phyloP scores from a whole-genome alignment of 306 rosid genomes.

The Quercus dentata region DNA sequence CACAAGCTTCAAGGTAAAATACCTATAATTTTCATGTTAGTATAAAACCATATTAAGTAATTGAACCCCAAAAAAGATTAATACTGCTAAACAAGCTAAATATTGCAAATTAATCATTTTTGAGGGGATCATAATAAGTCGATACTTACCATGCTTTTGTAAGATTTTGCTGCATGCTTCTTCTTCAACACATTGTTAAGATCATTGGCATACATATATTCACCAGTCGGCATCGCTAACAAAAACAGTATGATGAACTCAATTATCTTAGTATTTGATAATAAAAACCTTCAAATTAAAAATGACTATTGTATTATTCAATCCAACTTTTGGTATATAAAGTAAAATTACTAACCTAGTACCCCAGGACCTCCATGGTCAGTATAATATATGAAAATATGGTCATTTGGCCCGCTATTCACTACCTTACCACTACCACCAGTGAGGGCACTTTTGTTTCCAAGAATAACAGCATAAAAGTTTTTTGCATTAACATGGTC shows the following conservation, averaged over 20 bases:
- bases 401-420: slow-evolving; percentile 51
- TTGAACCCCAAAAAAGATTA: not conserved
- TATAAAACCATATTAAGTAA: not conserved
- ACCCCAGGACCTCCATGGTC: slow-evolving; percentile 57
- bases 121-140: not conserved
- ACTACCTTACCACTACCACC: slow-evolving; percentile 80
- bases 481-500: slow-evolving; percentile 8
- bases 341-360: slow-evolving; percentile 31
- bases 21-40: not conserved
- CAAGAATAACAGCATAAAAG: slow-evolving; percentile 55
- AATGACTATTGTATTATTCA: not conserved
- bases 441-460: slow-evolving; percentile 37
- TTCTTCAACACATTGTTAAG: slow-evolving; percentile 40
- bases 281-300: not conserved
- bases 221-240: slow-evolving; percentile 42
- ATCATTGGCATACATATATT: slow-evolving; percentile 22
- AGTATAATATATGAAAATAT: slow-evolving; percentile 52
- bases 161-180: slow-evolving; percentile 45
- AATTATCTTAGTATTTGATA: not conserved
- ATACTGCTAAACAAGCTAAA: not conserved
- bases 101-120: not conserved
- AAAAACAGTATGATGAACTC: not conserved
- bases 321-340: not conserved
- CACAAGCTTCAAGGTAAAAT: slow-evolving; percentile 76
- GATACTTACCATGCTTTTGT: slow-evolving; percentile 41